These are phyloP conservation scores for Oryza coarctata DNA, from an alignment of 176 grass and related monocot species.

Conservation along the genomic window DNA sequence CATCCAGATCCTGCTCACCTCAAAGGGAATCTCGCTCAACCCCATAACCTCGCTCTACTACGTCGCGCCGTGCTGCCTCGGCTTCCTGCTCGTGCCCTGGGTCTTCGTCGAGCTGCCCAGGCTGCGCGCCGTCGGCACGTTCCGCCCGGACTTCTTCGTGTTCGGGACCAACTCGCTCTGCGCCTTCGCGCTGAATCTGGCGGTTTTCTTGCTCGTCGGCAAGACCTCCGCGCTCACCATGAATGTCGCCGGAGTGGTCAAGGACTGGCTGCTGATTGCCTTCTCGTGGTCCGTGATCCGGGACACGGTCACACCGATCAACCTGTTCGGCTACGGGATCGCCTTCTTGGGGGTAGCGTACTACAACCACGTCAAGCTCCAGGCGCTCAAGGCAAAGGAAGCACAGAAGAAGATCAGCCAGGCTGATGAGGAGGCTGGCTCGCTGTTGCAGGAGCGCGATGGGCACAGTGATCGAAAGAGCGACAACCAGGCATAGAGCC, in stretches of 20 bases:
- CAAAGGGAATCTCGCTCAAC: conserved; percentile 92
- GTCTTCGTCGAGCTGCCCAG: conserved; percentile 74
- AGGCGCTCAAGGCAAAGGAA: conserved; percentile 87
- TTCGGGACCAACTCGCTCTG: conserved; percentile 91
- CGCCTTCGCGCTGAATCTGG: conserved; percentile 92
- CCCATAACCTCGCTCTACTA: conserved; percentile 96
- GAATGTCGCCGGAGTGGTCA: conserved; percentile 93
- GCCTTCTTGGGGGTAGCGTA: conserved; percentile 85
- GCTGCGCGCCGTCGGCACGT: conserved; percentile 48
- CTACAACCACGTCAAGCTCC: conserved; percentile 92
- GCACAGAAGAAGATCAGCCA: conserved; percentile 61
- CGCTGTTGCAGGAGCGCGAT: conserved; percentile 66
- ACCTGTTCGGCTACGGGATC: conserved; percentile 87
- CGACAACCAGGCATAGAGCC: conserved; percentile 61
- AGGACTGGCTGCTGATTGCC: conserved; percentile 94
- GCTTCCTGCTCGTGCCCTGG: conserved; percentile 84
- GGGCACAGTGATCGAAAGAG: conserved; percentile 60
- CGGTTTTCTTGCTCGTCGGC: conserved; percentile 87
- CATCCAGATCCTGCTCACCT: conserved; percentile 98
- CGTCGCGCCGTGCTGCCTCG: conserved; percentile 83
- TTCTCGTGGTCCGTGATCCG: conserved; percentile 98
- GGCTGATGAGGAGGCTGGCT: conserved; percentile 66
- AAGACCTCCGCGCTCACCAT: conserved; percentile 97
- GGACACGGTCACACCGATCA: conserved; percentile 79
- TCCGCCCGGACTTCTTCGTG: conserved; percentile 79